These are phyloP conservation scores for Cladophialophora bantiana DNA, from an alignment of 2,329 filamentous ascomycete species.

Conservation along the genomic window DNA sequence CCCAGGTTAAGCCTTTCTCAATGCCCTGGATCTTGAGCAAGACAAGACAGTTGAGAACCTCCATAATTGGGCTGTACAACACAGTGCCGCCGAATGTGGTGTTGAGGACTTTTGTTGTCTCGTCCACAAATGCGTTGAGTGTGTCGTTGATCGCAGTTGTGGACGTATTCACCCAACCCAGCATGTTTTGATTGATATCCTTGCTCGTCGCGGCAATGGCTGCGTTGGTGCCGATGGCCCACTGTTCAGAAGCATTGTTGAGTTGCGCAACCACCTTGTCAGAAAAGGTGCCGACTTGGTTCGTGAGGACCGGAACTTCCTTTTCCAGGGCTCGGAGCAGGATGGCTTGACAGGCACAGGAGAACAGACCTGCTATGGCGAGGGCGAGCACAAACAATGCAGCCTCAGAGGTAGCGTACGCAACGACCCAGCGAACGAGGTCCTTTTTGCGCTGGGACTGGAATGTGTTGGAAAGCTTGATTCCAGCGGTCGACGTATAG, in stretches of 20 bases:
- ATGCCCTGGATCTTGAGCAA: constrained; percentile 84
- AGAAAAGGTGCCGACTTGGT: constrained; percentile 79
- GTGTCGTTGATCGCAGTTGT: constrained; percentile 85
- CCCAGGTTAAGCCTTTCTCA: constrained; percentile 91
- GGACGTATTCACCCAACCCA: constrained; percentile 85
- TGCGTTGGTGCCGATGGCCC: constrained; percentile 77
- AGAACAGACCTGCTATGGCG: constrained; percentile 79
- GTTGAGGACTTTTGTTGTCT: constrained; percentile 77
- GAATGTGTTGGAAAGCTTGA: constrained; percentile 65
- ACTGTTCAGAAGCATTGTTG: constrained; percentile 74
- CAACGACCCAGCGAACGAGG: constrained; percentile 80
- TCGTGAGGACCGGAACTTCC: constrained; percentile 75
- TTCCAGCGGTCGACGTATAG: constrained; percentile 73
- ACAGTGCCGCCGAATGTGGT: constrained; percentile 81
- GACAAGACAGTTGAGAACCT: constrained; percentile 86
- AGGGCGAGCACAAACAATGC: constrained; percentile 88
- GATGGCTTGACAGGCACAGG: constrained; percentile 81
- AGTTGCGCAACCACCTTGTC: constrained; percentile 77
- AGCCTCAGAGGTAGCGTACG: constrained; percentile 83
- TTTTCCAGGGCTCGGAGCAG: constrained; percentile 76
- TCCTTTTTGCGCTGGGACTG: constrained; percentile 70
- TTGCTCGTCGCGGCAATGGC: constrained; percentile 70
- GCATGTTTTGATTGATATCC: constrained; percentile 82
- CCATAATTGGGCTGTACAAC: constrained; percentile 77
- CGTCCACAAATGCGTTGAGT: constrained; percentile 78